Base-by-base conservation (phyloP, 306 rosid genomes). In the Cicer pinnatifidum region DNA sequence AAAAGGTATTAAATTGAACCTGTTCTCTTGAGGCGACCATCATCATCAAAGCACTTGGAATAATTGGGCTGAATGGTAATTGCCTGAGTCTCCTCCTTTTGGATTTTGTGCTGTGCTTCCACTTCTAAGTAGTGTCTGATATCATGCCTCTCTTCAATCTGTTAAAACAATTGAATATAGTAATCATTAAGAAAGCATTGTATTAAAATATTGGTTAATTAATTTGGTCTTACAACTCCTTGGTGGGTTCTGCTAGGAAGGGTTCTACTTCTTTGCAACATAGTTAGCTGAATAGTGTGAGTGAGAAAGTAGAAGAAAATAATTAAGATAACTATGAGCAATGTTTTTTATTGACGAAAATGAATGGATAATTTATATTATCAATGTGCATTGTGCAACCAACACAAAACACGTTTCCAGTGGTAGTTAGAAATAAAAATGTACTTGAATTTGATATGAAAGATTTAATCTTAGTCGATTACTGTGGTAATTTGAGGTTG, bases 171-270 rank as follows among this genome's bases (percentile, higher is more conserved):
- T 7, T 37, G 4, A 77, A 16, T 35, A 20, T 45, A 53, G 2
- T 11, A 56, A 62, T 0, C 40, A 20, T 47, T 39, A 0, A 3
- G 9, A 56, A 8, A 5, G 35, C n/a, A 35, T 67, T 8, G 11
- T 5, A 35, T 10, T 47, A 33, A 39, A 23, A 48, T 20, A 39
- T 45, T 12, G 11, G 50, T 48, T 52, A 11, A 20, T 19, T 46
- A 12, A 35, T 16, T 10, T 20, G 20, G 2, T 65, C 86, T 82
- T 83, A 90, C 94, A 80, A 72, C 80, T 72, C 94, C 97, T 48
- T 88, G 91, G 71, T 88, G 90, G 79, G 87, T 85, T 85, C 89
- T 91, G 87, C 84, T 82, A 1, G 97, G 97, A 79, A 91, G 92
- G 9, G 92, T 91, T 77, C 97, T 81, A 56, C 94, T 88, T 69